Evolutionary conservation across 2,329 filamentous ascomycete species (phyloP).

Genomic region (Neopestalotiopsis sp.): DNA sequence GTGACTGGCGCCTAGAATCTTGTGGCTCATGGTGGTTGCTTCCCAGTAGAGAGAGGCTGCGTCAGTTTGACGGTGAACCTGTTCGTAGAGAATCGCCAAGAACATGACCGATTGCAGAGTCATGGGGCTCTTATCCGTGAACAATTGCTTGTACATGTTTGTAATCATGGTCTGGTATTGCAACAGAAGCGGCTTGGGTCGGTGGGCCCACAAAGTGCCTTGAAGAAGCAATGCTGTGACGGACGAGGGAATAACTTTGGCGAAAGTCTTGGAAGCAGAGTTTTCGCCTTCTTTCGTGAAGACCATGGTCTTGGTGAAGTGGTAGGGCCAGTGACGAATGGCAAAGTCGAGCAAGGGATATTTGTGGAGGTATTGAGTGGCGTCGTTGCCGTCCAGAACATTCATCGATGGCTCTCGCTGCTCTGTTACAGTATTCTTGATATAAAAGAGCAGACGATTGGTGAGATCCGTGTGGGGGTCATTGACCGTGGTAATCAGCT

Average conservation of each 20-base stretch:
- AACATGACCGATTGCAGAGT: constrained; percentile 28
- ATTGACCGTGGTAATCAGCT: constrained; percentile 36
- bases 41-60: constrained; percentile 25
- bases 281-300: constrained; percentile 21
- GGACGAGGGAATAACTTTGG: constrained; percentile 22
- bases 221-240: constrained; percentile 23
- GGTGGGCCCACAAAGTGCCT: constrained; percentile 27
- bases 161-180: constrained; percentile 34
- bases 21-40: constrained; percentile 20
- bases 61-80: constrained; percentile 22
- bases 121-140: constrained; percentile 28
- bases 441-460: constrained; percentile 39
- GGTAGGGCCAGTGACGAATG: constrained; percentile 27
- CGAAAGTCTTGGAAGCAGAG: constrained; percentile 21
- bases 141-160: constrained; percentile 36
- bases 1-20: constrained; percentile 17
- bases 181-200: constrained; percentile 37
- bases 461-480: constrained; percentile 40
- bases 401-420: constrained; percentile 38
- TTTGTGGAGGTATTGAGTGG: constrained; percentile 28
- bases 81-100: constrained; percentile 22
- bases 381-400: constrained; percentile 33
- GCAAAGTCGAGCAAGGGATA: constrained; percentile 31
- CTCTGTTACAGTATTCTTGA: constrained; percentile 35
- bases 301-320: constrained; percentile 20